Evolutionary conservation across 2,329 filamentous ascomycete genomes (phyloP), one percentile per base, ranked within the genome.

Genomic region (Aspergillus cejpii): DNA sequence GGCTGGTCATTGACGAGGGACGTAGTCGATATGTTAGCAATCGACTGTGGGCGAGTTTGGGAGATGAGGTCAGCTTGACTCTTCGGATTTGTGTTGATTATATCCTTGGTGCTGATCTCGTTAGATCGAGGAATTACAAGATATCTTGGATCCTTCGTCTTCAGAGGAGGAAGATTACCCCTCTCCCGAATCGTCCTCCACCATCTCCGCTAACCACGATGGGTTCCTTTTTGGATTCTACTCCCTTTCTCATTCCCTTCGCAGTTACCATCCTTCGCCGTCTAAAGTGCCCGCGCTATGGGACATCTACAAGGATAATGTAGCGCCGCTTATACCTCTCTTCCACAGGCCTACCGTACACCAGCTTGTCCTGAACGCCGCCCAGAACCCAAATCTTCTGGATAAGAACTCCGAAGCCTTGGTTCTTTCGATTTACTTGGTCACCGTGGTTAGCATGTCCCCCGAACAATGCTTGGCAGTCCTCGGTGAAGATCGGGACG

Each of bases 371-470:
- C 54, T 73, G n/a, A 68, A 74, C 20, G 74, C 76, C 3, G 66
- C 74, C 1, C 69, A 69, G 27, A 68, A 75, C 37, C 64, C 76
- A 1, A 71, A 76, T 34, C 69, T 69, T 26, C 57, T 80, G 26
- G 69, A 73, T 39, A 80, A 75, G 51, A 72, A 60, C 52, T 68
- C 57, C 39, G 81, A 84, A 57, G 72, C 76, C 3, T 61, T 83
- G 20, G 62, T 84, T 1, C 83, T 84, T 54, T 66, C 78, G 6
- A 76, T 85, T 37, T 84, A 83, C 60, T 78, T 82, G 48, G 73
- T 71, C 1, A 74, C 77, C 0, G 68, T 80, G 2, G 61, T 63
- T 53, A 68, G 63, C 50, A 63, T 64, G 63, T 66, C 51, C 31
- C 59, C 53, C 45, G 68, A 69, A 49, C 68, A 66, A 49, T 75